Evolutionary conservation across 2,329 filamentous ascomycete genomes (phyloP).

Genomic region (Colletotrichum lentis): DNA sequence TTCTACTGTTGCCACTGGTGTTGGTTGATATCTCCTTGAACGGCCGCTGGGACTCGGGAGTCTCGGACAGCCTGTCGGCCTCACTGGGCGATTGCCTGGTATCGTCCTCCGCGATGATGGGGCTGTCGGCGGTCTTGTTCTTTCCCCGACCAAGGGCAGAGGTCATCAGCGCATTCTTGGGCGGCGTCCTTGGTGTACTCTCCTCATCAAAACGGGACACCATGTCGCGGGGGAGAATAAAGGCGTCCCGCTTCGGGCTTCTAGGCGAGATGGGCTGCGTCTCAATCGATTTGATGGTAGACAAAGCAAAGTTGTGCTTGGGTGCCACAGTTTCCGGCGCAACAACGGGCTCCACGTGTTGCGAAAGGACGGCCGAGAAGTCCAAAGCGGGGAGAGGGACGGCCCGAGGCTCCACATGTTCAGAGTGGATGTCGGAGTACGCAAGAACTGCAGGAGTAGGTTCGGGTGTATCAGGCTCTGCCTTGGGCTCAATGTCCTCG

Average conservation of each 20-base stretch:
- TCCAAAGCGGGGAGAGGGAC: slow-evolving; percentile 45
- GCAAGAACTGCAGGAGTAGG: slow-evolving; percentile 43
- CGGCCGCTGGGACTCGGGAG: slow-evolving; percentile 64
- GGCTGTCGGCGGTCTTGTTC: slow-evolving; percentile 49
- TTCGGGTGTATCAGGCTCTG: slow-evolving; percentile 43
- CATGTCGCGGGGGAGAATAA: slow-evolving; percentile 63
- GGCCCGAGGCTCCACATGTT: slow-evolving; percentile 52
- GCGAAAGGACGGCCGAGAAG: slow-evolving; percentile 49
- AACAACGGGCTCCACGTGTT: slow-evolving; percentile 52
- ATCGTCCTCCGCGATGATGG: slow-evolving; percentile 71
- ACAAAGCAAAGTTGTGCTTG: slow-evolving; percentile 52
- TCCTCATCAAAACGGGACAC: slow-evolving; percentile 44
- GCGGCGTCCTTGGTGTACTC: slow-evolving; percentile 50
- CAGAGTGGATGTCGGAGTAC: slow-evolving; percentile 53
- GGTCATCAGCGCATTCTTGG: slow-evolving; percentile 51
- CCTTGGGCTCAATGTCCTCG: slow-evolving; percentile 47
- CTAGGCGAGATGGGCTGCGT: slow-evolving; percentile 57
- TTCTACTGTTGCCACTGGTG: slow-evolving; percentile 48
- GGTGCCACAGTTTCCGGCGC: slow-evolving; percentile 38
- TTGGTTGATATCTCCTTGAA: slow-evolving; percentile 72
- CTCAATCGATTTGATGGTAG: slow-evolving; percentile 55
- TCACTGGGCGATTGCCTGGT: slow-evolving; percentile 62
- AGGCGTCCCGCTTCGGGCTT: slow-evolving; percentile 63
- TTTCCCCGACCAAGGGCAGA: slow-evolving; percentile 58
- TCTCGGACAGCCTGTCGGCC: slow-evolving; percentile 52